Evolutionary conservation across 495 filamentous ascomycete species (phyloP).

Genomic region (Aspergillus diversus): DNA sequence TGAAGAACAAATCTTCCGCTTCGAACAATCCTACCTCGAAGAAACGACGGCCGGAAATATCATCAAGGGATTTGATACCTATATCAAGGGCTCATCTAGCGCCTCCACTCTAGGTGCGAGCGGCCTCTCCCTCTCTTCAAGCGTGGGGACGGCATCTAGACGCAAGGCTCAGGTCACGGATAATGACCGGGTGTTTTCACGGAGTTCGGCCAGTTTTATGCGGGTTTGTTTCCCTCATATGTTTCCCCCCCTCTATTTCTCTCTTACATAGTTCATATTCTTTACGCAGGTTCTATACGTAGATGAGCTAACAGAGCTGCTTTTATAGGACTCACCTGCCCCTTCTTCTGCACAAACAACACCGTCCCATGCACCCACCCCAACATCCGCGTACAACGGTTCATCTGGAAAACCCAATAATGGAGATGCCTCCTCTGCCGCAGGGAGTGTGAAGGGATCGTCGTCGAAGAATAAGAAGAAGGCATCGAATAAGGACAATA

Average conservation of each 20-base stretch:
- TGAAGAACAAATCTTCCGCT: slow-evolving; percentile 83
- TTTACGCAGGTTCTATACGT: not conserved
- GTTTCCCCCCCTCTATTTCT: slow-evolving; percentile 15
- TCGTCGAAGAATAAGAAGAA: slow-evolving; percentile 54
- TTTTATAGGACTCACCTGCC: slow-evolving; percentile 49
- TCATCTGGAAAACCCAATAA: slow-evolving; percentile 37
- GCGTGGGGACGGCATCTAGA: slow-evolving; percentile 35
- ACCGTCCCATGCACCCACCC: slow-evolving; percentile 54
- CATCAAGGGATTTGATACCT: slow-evolving; percentile 95
- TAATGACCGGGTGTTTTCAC: slow-evolving; percentile 54
- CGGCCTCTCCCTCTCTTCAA: slow-evolving; percentile 49
- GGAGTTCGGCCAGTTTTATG: slow-evolving; percentile 56
- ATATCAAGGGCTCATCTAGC: slow-evolving; percentile 80
- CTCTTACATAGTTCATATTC: slow-evolving; percentile 3
- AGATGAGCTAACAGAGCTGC: not conserved
- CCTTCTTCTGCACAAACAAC: slow-evolving; percentile 52
- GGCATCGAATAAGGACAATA: slow-evolving; percentile 14
- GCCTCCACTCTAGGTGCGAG: slow-evolving; percentile 35
- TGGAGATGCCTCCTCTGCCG: slow-evolving; percentile 29
- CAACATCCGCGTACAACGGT: slow-evolving; percentile 45
- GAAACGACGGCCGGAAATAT: slow-evolving; percentile 92
- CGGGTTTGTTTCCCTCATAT: slow-evolving; percentile 33
- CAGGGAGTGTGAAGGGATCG: slow-evolving; percentile 33
- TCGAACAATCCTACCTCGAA: slow-evolving; percentile 88
- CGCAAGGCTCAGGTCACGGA: slow-evolving; percentile 54